Percentiles rank a stretch among this genome's conserved stretches.
Conservation (phyloP, 1,284 basidiomycete genomes). For the Leucoagaricus sp. region DNA sequence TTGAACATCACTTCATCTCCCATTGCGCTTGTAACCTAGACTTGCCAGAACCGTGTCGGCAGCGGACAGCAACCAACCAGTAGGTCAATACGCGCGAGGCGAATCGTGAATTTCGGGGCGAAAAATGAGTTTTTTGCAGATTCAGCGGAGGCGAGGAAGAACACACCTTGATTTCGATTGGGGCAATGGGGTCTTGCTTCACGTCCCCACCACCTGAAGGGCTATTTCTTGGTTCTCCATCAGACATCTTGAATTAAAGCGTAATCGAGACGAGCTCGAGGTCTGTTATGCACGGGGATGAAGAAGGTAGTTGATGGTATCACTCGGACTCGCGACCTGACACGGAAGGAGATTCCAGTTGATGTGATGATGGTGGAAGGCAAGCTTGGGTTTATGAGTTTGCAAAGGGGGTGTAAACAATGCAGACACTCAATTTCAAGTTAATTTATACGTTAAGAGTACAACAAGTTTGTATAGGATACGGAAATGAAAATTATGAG, state of each 20-base stretch:
- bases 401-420: too few relatives aligned
- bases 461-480: too few relatives aligned
- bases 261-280: not conserved
- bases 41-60: not conserved
- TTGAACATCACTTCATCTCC: conserved; percentile 98
- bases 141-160: not conserved
- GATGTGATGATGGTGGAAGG: conserved; percentile 8
- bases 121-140: not conserved
- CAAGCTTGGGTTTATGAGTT: too few relatives aligned
- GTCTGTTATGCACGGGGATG: too few relatives aligned
- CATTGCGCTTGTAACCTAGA: conserved; percentile 71
- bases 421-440: too few relatives aligned
- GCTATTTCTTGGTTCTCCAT: conserved; percentile 49
- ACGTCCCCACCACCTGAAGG: conserved; percentile 42
- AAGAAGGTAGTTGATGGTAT: not conserved
- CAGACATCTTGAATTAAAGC: conserved; percentile 52
- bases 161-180: conserved; percentile 84
- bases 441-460: too few relatives aligned
- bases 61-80: not conserved
- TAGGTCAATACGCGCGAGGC: not conserved
- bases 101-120: not conserved
- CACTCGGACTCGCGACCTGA: not conserved
- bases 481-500: too few relatives aligned
- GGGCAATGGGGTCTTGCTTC: conserved; percentile 68
- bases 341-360: not conserved